Evolutionary conservation across 306 rosid species (phyloP), one percentile per base, ranked within the genome.

Genomic region (Vigna trinervia): DNA sequence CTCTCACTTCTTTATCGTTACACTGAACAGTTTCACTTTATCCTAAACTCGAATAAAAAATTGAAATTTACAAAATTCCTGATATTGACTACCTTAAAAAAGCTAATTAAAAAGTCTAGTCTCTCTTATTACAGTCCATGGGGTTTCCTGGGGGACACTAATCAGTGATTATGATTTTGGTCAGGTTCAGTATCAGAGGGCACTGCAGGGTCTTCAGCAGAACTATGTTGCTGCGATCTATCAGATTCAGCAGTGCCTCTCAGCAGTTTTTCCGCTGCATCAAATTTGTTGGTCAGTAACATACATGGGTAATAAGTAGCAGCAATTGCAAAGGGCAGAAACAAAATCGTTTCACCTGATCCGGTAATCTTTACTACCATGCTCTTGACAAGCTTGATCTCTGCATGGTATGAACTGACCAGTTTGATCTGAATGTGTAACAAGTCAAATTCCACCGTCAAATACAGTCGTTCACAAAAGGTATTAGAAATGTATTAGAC

Each of bases 401-500:
- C 95, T 14, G 85, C 60, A 81, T 85, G 87, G 83, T 90, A 81
- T 73, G 92, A 82, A 47, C 73, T 82, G 20, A 85, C 58, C 54
- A 89, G 84, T 81, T 92, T 90, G 71, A 56, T 73, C 97, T 95
- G 96, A 87, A 89, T 9, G 48, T 63, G 45, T 15, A 43, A 17
- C 56, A 69, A 67, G 58, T 62, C 30, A 53, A 71, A 59, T 15
- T 58, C 48, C 72, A 41, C 12, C 3, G 67, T 78, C 46, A 38
- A 66, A 61, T 50, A 39, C 70, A 28, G 30, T 23, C 38, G 54
- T 19, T 22, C 54, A 60, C 46, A 15, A 36, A 47, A 64, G 62
- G 3, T 48, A 30, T 30, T 30, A 30, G 34, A 30, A 0, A 13
- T 34, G 60, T 14, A 60, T 46, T 75, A 67, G 75, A 68, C 81